Evolutionary conservation across 805 yeast species (phyloP), one percentile per base, ranked within the genome.

Genomic region (Candida maltosa): DNA sequence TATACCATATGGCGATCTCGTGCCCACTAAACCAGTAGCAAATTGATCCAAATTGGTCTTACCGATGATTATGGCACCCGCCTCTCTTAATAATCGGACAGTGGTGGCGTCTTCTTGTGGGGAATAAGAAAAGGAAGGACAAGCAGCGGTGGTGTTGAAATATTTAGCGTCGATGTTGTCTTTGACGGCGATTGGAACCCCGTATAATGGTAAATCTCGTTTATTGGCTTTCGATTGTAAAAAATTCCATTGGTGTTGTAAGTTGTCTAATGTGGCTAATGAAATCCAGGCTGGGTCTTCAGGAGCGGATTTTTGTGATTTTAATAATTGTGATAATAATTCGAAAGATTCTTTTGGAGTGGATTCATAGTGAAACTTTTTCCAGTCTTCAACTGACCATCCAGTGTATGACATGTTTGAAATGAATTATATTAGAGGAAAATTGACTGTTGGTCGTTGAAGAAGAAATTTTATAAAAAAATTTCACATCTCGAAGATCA

Each of bases 21-120:
- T 81, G 29, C 98, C 98, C 2, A 91, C 97, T 39, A 91, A 71
- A 25, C 98, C 98, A 2, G 98, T 93, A 9, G 97, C 97, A 63
- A 91, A 91, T 60, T 91, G 98, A 58, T 91, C 98, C 58, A 91
- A 69, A 59, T 91, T 91, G 36, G 97, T 93, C 60, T 91, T 91
- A 40, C 97, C 97, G 31, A 91, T 69, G 26, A 91, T 75, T 38
- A 91, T 85, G 30, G 97, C 97, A 54, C 98, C 98, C 24, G 87
- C 83, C n/a, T 70, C 74, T 58, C 87, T 77, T 48, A 93, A 69
- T n/a, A 80, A 60, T 7, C 65, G 56, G 10, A 88, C 96, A 5
- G 84, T 75, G 12, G 85, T 76, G 24, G 97, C 78, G 54, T 91
- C 97, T 33, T 65, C 65, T 22, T 63, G 52, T 2, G 98, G 91